These are phyloP conservation scores for Blastosporella zonata DNA, from an alignment of 1,284 basidiomycete genomes.

Conservation along the genomic window DNA sequence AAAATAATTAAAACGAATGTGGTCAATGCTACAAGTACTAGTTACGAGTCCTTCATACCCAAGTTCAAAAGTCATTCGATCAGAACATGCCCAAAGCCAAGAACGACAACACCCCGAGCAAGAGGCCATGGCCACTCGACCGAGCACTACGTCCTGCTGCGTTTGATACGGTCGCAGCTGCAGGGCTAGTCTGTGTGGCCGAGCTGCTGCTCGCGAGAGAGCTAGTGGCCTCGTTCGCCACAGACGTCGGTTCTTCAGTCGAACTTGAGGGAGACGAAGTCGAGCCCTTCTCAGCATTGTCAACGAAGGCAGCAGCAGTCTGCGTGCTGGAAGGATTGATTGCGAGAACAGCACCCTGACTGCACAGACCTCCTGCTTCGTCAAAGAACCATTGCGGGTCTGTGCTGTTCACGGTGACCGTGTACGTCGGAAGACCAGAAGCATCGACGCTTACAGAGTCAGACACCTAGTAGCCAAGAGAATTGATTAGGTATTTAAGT, in stretches of 20 bases:
- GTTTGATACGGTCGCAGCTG: conserved; percentile 5
- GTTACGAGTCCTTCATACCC: not conserved
- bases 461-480: conserved; percentile 23
- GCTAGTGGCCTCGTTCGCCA: not conserved
- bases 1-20: conserved; percentile 7
- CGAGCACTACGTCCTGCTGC: conserved; percentile 3
- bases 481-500: not conserved
- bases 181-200: conserved; percentile 5
- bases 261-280: conserved; percentile 15
- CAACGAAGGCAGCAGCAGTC: conserved; percentile 28
- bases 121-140: conserved; percentile 2
- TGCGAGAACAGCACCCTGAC: conserved; percentile 33
- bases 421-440: conserved; percentile 29
- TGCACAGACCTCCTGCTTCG: conserved; percentile 35
- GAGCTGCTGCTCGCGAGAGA: not conserved
- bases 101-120: conserved; percentile 6
- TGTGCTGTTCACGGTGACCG: conserved; percentile 30
- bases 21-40: not conserved
- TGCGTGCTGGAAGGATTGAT: conserved; percentile 31
- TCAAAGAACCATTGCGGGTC: conserved; percentile 38
- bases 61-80: not conserved
- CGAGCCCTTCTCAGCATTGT: conserved; percentile 31
- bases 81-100: conserved; percentile 11
- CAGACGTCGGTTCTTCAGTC: not conserved
- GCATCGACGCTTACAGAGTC: conserved; percentile 31